phyloP scores from a whole-genome alignment of 2,329 filamentous ascomycete species.

The Nothophaeocryptopus gaeumannii region DNA sequence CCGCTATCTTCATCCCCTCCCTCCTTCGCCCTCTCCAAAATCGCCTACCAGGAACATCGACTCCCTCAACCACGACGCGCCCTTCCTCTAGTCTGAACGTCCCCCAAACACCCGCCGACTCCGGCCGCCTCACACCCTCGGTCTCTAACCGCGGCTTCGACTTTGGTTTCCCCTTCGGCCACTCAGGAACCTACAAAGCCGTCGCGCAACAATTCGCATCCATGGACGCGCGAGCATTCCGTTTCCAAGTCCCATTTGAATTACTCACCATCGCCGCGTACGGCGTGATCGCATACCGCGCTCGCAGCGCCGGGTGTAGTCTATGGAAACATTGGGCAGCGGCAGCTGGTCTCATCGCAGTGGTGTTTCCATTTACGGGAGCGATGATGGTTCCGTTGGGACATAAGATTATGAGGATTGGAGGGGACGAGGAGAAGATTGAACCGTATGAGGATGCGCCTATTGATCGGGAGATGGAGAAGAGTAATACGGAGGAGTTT shows the following conservation, averaged over 20 bases:
- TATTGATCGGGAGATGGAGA: conserved; percentile 29
- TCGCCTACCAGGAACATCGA: neutral
- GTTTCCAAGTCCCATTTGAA: conserved; percentile 26
- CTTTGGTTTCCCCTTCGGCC: conserved; percentile 17
- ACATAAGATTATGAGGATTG: conserved; percentile 27
- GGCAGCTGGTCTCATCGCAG: conserved; percentile 21
- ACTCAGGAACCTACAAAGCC: conserved; percentile 26
- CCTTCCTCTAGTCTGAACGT: conserved; percentile 15
- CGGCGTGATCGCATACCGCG: conserved; percentile 22
- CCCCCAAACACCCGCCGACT: conserved; percentile 15
- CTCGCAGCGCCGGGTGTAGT: conserved; percentile 3
- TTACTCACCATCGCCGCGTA: conserved; percentile 23
- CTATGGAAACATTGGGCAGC: conserved; percentile 25
- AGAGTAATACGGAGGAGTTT: conserved; percentile 29
- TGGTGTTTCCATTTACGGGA: conserved; percentile 26
- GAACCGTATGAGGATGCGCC: conserved; percentile 34
- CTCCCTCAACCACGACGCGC: conserved; percentile 1
- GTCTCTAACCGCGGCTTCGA: conserved; percentile 17
- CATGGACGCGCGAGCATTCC: conserved; percentile 23
- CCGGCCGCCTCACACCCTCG: conserved; percentile 21
- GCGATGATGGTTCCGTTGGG: conserved; percentile 27
- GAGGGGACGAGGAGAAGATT: conserved; percentile 28
- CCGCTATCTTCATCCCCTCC: conserved; percentile 21
- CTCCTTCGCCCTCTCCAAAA: conserved; percentile 20
- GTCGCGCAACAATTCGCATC: conserved; percentile 29